Percentiles rank a stretch among this genome's conserved stretches.
phyloP scores from a whole-genome alignment of 163 green algal species.

The Coccomyxa subellipsoidea region DNA sequence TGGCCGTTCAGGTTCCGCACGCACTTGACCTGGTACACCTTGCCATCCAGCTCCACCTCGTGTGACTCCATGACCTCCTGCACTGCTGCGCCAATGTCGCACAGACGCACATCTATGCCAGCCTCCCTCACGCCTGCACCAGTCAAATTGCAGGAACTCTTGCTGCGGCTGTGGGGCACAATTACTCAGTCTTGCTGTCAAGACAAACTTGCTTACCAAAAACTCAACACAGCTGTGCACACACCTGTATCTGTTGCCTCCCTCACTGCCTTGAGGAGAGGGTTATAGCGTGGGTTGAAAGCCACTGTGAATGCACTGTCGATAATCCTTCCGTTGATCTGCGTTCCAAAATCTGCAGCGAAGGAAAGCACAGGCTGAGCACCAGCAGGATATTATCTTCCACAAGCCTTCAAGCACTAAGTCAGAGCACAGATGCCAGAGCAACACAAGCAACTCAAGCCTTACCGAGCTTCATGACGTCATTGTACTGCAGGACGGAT shows the following conservation, averaged over 20 bases:
- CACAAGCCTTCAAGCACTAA: too few species aligned
- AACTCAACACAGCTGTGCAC: not conserved
- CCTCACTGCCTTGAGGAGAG: conserved; percentile 74
- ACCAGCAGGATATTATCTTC: too few species aligned
- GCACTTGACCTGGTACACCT: conserved; percentile 89
- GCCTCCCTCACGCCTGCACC: conserved; percentile 72
- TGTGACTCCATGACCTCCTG: conserved; percentile 97
- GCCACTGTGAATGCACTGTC: conserved; percentile 96
- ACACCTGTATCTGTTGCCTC: conserved; percentile 85
- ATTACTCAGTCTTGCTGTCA: too few species aligned
- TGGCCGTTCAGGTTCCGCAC: conserved; percentile 99
- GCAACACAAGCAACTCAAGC: not conserved
- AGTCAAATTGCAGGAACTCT: not conserved
- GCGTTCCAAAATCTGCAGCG: conserved; percentile 78
- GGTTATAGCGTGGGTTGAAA: conserved; percentile 90
- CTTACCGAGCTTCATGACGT: conserved; percentile 97
- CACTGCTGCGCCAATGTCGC: conserved; percentile 91
- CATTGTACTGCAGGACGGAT: conserved; percentile 93
- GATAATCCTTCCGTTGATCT: conserved; percentile 95
- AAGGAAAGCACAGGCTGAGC: not conserved
- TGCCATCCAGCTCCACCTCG: conserved; percentile 95
- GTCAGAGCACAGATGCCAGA: not conserved
- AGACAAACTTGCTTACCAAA: too few species aligned
- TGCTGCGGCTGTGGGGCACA: too few species aligned
- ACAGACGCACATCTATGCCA: conserved; percentile 95